phyloP scores from a whole-genome alignment of 495 filamentous ascomycete genomes.

The Terfezia claveryi region DNA sequence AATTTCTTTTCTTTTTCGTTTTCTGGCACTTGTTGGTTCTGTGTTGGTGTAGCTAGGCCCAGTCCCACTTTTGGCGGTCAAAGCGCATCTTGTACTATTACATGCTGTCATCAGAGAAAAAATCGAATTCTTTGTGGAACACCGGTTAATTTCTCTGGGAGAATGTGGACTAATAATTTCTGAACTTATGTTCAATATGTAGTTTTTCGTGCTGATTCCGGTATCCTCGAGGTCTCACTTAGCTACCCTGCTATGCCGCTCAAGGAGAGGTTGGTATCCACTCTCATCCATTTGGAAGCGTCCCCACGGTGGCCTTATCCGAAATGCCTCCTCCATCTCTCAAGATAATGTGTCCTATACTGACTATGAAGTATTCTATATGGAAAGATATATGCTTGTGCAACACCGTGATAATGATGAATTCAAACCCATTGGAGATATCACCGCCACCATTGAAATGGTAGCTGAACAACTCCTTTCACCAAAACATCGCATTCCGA shows the following conservation, averaged over 20 bases:
- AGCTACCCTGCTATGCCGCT: slow-evolving; percentile 52
- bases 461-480: slow-evolving; percentile 56
- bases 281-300: not conserved
- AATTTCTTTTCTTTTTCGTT: not conserved
- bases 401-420: slow-evolving; percentile 50
- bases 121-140: too few species aligned
- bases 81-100: too few species aligned
- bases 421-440: slow-evolving; percentile 71
- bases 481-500: slow-evolving; percentile 35
- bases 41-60: not conserved
- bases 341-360: not conserved
- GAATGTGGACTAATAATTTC: not conserved
- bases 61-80: too few species aligned
- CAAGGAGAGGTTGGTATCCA: slow-evolving; percentile 36
- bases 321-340: not conserved
- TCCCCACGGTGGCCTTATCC: not conserved
- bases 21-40: not conserved
- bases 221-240: slow-evolving; percentile 22
- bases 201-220: slow-evolving; percentile 5
- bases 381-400: slow-evolving; percentile 52
- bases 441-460: slow-evolving; percentile 51
- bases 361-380: slow-evolving; percentile 8
- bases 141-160: too few species aligned
- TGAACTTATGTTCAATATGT: not conserved
- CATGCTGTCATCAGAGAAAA: too few species aligned